Evolutionary conservation across 306 rosid genomes (phyloP), one percentile per base, ranked within the genome.

Genomic region (Medicago arabica): DNA sequence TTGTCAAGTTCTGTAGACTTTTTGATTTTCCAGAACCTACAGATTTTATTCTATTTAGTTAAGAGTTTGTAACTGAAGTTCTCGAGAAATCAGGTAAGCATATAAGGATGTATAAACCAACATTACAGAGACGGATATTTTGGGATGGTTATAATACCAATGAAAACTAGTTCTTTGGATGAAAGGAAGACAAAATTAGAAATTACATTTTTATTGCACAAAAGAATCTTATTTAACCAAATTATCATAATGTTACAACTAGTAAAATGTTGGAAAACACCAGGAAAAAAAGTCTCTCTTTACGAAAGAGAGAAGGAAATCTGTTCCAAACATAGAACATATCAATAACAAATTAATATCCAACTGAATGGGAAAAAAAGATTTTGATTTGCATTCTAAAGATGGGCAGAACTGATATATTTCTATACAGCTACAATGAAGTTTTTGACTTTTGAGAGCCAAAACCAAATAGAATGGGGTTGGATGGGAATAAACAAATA

Each of bases 1-100:
- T 96, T 63, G 99, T 96, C 69, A 96, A 88, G 86, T 96, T 96
- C 80, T 96, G 99, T 68, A 96, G 87, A 78, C 98, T 91, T 81
- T 87, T 96, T 54, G 99, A 96, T 85, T 96, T 96, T 75, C 99
- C 99, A 80, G 94, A 80, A 81, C 99, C 99, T 96, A 82, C 79
- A 85, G 54, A 72, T 72, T 61, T 36, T 69, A 61, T 54, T 47
- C 72, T 51, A 31, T 43, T 75, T 57, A 65, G 67, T 61, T 7
- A 66, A 50, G 49, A 7, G 25, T 38, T 74, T 13, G 55, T 51
- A 46, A 43, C 5, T 47, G 25, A 34, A 34, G 53, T 55, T 71
- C 40, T 31, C 50, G 28, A 54, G 68, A 55, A 69, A 31, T 44
- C 72, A 2, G 65, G 4, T 59, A 59, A 59, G 40, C 39, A 59